Base-by-base conservation (phyloP, 352 stramenopile species). In the Blastocystis sp. region DNA sequence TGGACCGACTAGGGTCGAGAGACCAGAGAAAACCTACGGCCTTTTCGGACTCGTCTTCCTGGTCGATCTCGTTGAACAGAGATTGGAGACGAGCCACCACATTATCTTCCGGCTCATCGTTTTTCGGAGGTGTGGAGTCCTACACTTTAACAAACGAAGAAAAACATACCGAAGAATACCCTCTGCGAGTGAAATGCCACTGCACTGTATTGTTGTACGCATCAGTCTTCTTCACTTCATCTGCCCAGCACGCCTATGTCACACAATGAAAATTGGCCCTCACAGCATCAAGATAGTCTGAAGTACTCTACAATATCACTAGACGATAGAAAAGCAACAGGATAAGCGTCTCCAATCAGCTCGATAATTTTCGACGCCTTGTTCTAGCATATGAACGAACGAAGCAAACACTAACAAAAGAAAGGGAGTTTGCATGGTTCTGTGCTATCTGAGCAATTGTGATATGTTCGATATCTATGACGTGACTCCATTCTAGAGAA, bases 401-500 rank as follows among this genome's bases (percentile, higher is more conserved):
- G 16, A 26, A 65, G 16, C 3, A 43, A 65, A 43, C 26, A 66
- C 45, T 20, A 50, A 81, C 70, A 24, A 81, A 62, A 0, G 45
- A 65, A 16, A 66, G 43, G 6, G 53, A 62, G 30, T 81, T 45
- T 16, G 70, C 70, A 81, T 81, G 47, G 45, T 63, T 65, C 24
- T 81, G 24, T 63, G 70, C 70, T 34, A 81, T 81, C 65, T 81
- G 45, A 62, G 70, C 70, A 43, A 81, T 81, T 30, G 65, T 64
- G 16, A 47, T 47, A 41, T 81, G 70, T 24, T 81, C 70, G 39
- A 81, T 81, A 47, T 81, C 70, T 81, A 81, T 26, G 13, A 18
- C 0, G 65, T 63, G 13, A 81, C 37, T 45, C 26, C 26, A 24
- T 18, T 3, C 26, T 11, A 5, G 4, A 26, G 13, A 26, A 65